These are phyloP conservation scores for Cystobasidium ongulense DNA, from an alignment of 768 basidiomycete species.

Conservation along the genomic window DNA sequence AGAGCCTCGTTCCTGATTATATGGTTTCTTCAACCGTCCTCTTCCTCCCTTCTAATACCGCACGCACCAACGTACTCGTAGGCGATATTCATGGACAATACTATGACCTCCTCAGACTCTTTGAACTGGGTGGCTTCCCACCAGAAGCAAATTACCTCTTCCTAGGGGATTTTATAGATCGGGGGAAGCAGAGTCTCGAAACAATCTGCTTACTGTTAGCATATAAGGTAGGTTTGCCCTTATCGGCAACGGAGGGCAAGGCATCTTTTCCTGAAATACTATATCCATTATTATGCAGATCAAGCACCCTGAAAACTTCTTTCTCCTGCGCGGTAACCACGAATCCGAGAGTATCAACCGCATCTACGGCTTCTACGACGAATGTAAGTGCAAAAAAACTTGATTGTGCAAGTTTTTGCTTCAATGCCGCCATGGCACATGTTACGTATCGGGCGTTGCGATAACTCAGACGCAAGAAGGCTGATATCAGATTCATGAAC, in stretches of 20 bases:
- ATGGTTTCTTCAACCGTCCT: background rate
- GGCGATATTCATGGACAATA: slow-evolving; percentile 99
- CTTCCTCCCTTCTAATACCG: background rate
- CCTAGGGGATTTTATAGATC: slow-evolving; percentile 98
- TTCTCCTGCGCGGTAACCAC: slow-evolving; percentile 96
- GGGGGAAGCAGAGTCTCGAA: slow-evolving; percentile 96
- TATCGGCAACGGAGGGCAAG: background rate
- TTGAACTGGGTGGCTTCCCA: slow-evolving; percentile 98
- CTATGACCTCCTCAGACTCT: slow-evolving; percentile 92
- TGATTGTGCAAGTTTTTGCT: slow-evolving; percentile 20
- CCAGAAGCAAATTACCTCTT: slow-evolving; percentile 99
- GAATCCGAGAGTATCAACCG: slow-evolving; percentile 99
- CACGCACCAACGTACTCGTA: slow-evolving; percentile 44
- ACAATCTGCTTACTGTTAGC: slow-evolving; percentile 96
- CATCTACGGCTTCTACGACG: slow-evolving; percentile 99
- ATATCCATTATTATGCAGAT: slow-evolving; percentile 53
- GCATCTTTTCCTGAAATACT: background rate
- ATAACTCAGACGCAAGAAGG: too few relatives aligned
- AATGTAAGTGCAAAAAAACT: slow-evolving; percentile 79
- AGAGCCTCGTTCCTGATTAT: background rate
- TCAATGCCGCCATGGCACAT: background rate
- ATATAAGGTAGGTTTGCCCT: slow-evolving; percentile 60
- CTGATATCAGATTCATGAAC: slow-evolving; percentile 15
- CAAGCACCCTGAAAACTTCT: slow-evolving; percentile 99
- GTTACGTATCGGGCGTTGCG: background rate